Evolutionary conservation across 495 filamentous ascomycete genomes (phyloP).

Genomic region (Neurospora tetrasperma): DNA sequence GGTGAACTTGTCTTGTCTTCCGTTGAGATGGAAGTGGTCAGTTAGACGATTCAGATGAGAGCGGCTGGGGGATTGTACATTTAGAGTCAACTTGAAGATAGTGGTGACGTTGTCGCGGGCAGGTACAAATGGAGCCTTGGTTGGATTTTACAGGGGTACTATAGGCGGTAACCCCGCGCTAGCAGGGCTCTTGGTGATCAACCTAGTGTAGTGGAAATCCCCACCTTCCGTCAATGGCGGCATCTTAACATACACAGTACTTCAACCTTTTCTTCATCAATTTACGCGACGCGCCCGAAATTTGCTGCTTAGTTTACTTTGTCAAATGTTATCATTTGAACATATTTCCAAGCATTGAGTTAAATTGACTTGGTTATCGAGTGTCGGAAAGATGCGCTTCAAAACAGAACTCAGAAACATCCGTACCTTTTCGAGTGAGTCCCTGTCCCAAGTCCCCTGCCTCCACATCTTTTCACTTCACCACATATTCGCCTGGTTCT

Average conservation of each 20-base stretch:
- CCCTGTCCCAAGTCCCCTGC: neutral
- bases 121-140: neutral
- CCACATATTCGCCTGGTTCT: neutral
- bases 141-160: neutral
- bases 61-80: neutral
- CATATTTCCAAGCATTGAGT: neutral
- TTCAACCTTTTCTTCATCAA: neutral
- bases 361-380: neutral
- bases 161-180: neutral
- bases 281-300: slow-evolving; percentile 4
- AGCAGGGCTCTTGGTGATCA: neutral
- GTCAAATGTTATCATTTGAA: neutral
- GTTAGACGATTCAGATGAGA: neutral
- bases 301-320: neutral
- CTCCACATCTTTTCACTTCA: neutral
- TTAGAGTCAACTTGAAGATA: no score
- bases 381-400: slow-evolving; percentile 55
- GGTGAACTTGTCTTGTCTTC: neutral
- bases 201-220: neutral
- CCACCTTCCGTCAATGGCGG: neutral
- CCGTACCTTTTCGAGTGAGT: slow-evolving; percentile 68
- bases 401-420: slow-evolving; percentile 71
- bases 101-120: neutral
- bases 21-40: neutral
- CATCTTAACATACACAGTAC: neutral